Evolutionary conservation across 805 yeast genomes (phyloP).

Genomic region (Vanderwaltozyma verrucispora): DNA sequence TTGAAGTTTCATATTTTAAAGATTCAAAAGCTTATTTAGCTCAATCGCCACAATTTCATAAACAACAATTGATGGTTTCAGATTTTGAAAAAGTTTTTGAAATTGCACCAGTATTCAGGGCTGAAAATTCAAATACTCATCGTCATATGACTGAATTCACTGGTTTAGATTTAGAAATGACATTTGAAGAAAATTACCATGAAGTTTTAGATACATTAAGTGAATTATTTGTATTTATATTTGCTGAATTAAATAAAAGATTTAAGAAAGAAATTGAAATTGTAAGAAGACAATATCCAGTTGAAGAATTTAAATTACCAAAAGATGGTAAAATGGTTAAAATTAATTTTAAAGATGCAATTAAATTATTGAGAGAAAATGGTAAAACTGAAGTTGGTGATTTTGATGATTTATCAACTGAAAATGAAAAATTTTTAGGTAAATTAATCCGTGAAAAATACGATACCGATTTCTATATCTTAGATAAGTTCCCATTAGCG

Average conservation of each 20-base stretch:
- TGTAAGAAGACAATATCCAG: slow-evolving; percentile 92
- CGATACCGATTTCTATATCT: slow-evolving; percentile 94
- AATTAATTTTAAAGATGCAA: slow-evolving; percentile 84
- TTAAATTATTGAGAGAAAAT: slow-evolving; percentile 70
- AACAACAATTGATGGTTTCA: slow-evolving; percentile 96
- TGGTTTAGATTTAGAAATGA: slow-evolving; percentile 96
- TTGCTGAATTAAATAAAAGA: slow-evolving; percentile 70
- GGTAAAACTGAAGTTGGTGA: slow-evolving; percentile 66
- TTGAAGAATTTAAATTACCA: slow-evolving; percentile 94
- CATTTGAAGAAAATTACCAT: slow-evolving; percentile 95
- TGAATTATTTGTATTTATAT: slow-evolving; percentile 80
- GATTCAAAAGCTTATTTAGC: slow-evolving; percentile 79
- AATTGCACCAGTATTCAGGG: slow-evolving; percentile 96
- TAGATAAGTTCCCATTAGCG: slow-evolving; percentile 96
- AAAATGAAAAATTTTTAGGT: slow-evolving; percentile 90
- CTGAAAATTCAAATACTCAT: slow-evolving; percentile 97
- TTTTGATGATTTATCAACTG: slow-evolving; percentile 84
- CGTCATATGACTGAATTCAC: slow-evolving; percentile 99
- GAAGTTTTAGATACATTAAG: slow-evolving; percentile 60
- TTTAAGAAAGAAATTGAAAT: slow-evolving; percentile 75
- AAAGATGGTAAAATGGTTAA: slow-evolving; percentile 89
- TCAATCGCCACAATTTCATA: slow-evolving; percentile 96
- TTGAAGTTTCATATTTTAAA: slow-evolving; percentile 88
- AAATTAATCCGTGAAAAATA: slow-evolving; percentile 84
- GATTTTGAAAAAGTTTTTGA: slow-evolving; percentile 96